Percentiles rank a stretch among this genome's conserved stretches.
Evolutionary conservation across 306 rosid species (phyloP).

Genomic region (Chamaecrista fasciculata): DNA sequence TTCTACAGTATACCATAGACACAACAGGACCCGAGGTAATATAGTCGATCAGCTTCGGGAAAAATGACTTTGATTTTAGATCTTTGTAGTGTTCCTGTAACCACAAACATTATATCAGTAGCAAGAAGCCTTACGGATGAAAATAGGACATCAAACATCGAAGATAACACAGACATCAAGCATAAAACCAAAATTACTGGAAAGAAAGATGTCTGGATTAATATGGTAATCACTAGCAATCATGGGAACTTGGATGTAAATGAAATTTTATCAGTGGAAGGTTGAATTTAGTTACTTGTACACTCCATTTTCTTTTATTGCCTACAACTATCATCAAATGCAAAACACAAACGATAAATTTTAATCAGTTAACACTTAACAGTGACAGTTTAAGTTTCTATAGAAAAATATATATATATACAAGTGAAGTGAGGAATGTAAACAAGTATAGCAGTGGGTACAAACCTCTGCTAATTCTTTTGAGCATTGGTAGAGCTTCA

Average conservation of each 20-base stretch:
- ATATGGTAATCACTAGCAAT: constrained; percentile 8
- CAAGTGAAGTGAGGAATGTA: background rate
- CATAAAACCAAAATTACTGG: constrained; percentile 1
- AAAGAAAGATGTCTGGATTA: constrained; percentile 1
- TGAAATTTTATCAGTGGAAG: background rate
- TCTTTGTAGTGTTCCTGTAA: constrained; percentile 94
- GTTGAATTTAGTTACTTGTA: constrained; percentile 16
- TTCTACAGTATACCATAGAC: constrained; percentile 62
- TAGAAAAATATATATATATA: background rate
- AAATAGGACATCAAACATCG: constrained; percentile 1
- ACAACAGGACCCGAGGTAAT: constrained; percentile 98
- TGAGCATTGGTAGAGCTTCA: constrained; percentile 92
- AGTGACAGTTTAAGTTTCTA: background rate
- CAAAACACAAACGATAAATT: background rate
- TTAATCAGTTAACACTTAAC: background rate
- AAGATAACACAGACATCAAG: constrained; percentile 23
- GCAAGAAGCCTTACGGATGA: constrained; percentile 14
- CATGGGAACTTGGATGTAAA: constrained; percentile 14
- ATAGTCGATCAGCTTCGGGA: constrained; percentile 76
- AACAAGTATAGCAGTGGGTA: constrained; percentile 17
- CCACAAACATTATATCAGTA: constrained; percentile 30
- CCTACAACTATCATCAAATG: constrained; percentile 27
- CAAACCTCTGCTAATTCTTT: constrained; percentile 91
- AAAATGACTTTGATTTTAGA: constrained; percentile 76
- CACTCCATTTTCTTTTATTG: constrained; percentile 15